Evolutionary conservation across 768 basidiomycete genomes (phyloP), one percentile per base, ranked within the genome.

Genomic region (Suillus hirtellus): DNA sequence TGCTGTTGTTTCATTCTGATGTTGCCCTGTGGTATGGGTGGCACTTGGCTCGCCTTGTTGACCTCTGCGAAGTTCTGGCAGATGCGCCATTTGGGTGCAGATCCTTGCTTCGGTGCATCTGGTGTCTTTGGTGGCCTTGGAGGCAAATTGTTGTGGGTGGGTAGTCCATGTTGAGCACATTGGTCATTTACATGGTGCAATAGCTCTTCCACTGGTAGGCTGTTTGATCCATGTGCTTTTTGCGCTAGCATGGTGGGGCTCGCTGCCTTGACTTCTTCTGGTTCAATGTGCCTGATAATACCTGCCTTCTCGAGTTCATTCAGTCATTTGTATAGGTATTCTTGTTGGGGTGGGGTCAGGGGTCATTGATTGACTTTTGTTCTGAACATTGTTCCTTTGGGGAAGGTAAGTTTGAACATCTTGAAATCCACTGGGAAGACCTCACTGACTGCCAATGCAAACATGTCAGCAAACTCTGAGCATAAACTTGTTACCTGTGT

Each of bases 391-490:
- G 54, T 24, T 3, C 50, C 54, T 7, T 44, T n/a, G 0, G 56
- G 55, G 3, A 65, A 31, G 14, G 58, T 53, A 2, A 64, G 60
- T n/a, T 64, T 56, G n/a, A 46, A 37, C 1, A 8, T n/a, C 27
- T 27, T 55, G n/a, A 38, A 38, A 2, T 11, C n/a, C 0, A 81
- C 74, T 0, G 67, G 64, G 0, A 42, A 54, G 2, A 82, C 80
- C 63, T 83, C 78, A 21, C 73, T 71, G 10, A 82, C 63, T 0
- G 76, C 72, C 6, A 81, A 66, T 1, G 79, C 78, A 60, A 80
- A 82, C 40, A 73, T 68, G 63, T 82, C 79, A 0, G 81, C 78
- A 60, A 71, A 80, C 43, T 74, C 62, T 0, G 6, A 43, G 0
- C 81, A 38, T 1, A 80, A 56, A 0, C 46, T 60, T 0, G 42